Evolutionary conservation across 345 rosid species (phyloP).

Genomic region (Boechera divaricarpa): DNA sequence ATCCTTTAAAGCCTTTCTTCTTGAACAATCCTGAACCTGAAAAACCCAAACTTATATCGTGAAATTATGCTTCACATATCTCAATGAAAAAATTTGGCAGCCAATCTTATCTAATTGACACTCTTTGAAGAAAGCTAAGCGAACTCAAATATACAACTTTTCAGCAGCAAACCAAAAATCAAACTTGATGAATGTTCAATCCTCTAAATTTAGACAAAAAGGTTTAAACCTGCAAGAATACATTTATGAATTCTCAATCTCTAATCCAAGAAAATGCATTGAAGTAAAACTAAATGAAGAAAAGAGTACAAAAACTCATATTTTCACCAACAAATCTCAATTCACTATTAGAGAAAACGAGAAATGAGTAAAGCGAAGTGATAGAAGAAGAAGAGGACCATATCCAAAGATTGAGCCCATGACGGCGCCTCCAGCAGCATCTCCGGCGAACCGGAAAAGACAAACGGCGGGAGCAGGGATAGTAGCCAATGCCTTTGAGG

Average conservation of each 20-base stretch:
- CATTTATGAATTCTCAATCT: no score
- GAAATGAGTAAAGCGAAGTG: neutral
- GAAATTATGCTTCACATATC: neutral
- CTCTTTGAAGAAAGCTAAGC: no score
- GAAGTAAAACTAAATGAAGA: neutral
- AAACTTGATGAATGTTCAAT: no score
- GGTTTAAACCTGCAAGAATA: no score
- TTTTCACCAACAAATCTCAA: neutral
- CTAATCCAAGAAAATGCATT: neutral
- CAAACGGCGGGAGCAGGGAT: conserved; percentile 71
- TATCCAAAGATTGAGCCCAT: conserved; percentile 89
- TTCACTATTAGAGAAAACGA: neutral
- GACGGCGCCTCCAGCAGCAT: conserved; percentile 86
- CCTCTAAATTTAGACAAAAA: no score
- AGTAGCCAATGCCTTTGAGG: conserved; percentile 50
- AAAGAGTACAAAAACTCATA: neutral
- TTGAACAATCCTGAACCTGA: conserved; percentile 84
- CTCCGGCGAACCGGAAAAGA: conserved; percentile 69
- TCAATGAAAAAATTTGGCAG: neutral
- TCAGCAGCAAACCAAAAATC: no score
- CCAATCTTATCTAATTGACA: conserved; percentile 14
- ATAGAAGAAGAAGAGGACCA: conserved; percentile 48
- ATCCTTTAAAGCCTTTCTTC: conserved; percentile 83
- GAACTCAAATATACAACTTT: no score
- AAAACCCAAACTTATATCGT: neutral